Percentiles rank a stretch among this genome's conserved stretches.
Evolutionary conservation across 371 early-diverging fungal species (phyloP).

Genomic region (Syncephalastrum monosporum): DNA sequence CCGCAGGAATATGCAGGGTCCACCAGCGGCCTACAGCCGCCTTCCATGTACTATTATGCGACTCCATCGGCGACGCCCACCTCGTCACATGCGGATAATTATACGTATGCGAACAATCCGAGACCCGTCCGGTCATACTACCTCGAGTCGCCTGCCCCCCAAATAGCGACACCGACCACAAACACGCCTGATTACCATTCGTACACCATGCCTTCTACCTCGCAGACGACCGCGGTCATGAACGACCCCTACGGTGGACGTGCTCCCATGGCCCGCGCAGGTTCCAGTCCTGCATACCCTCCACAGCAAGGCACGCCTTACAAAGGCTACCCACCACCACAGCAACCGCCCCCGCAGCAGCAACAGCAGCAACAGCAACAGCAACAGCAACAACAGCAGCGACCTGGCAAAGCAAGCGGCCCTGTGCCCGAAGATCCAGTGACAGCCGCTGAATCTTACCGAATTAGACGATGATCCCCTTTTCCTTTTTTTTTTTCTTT

Average conservation of each 20-base stretch:
- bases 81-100: conserved; percentile 15
- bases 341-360: conserved; percentile 10
- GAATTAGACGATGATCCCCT: conserved; percentile 22
- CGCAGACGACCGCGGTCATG: conserved; percentile 7
- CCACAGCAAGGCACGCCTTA: background rate
- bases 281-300: conserved; percentile 13
- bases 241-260: background rate
- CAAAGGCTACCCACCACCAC: conserved; percentile 8
- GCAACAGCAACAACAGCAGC: conserved; percentile 3
- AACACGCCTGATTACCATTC: conserved; percentile 16
- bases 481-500: conserved; percentile 3
- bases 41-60: conserved; percentile 20
- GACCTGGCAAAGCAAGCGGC: conserved; percentile 9
- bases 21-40: conserved; percentile 2
- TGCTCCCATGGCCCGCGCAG: conserved; percentile 9
- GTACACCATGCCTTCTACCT: conserved; percentile 8
- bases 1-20: conserved; percentile 10
- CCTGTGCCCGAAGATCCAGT: conserved; percentile 29
- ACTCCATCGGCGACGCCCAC: conserved; percentile 22
- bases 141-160: conserved; percentile 13
- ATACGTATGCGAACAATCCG: conserved; percentile 7
- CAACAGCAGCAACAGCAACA: conserved; percentile 9
- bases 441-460: conserved; percentile 28
- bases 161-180: conserved; percentile 14
- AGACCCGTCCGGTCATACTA: conserved; percentile 10